Conservation (phyloP, 2,329 filamentous ascomycete species). For the Coniella lustricola region DNA sequence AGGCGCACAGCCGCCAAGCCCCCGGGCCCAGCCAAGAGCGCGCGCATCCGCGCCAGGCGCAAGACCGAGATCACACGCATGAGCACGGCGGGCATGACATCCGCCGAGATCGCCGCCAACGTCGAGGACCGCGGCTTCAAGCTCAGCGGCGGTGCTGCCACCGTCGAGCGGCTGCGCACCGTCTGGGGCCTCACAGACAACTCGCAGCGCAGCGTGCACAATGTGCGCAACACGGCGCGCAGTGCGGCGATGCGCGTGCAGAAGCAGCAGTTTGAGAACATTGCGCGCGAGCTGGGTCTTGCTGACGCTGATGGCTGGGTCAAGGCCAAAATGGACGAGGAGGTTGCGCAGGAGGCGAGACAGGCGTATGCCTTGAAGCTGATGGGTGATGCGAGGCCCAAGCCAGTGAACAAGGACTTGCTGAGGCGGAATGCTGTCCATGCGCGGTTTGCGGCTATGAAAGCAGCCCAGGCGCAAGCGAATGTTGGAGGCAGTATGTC, state of each 20-base stretch:
- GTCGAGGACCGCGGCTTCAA: slow-evolving; percentile 6
- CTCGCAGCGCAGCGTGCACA: background rate
- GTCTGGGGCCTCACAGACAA: slow-evolving; percentile 5
- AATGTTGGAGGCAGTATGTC: no score
- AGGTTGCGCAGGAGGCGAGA: slow-evolving; percentile 2
- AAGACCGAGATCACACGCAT: slow-evolving; percentile 14
- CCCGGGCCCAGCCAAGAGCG: slow-evolving; percentile 2
- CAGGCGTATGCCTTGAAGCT: slow-evolving; percentile 5
- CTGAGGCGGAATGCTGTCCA: background rate
- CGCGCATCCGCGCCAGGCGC: slow-evolving; percentile 9
- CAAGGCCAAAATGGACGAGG: slow-evolving; percentile 11
- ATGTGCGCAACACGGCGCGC: slow-evolving; percentile 1
- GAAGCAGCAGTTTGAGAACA: slow-evolving; percentile 9
- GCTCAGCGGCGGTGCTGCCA: slow-evolving; percentile 3
- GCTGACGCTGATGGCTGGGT: slow-evolving; percentile 6
- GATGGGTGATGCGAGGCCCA: slow-evolving; percentile 8
- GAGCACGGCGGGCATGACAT: slow-evolving; percentile 9
- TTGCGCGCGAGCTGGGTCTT: slow-evolving; percentile 8
- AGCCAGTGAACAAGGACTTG: background rate
- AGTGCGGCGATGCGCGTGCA: slow-evolving; percentile 1
- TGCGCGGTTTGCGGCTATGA: no score
- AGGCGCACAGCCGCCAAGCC: slow-evolving; percentile 5
- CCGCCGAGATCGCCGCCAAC: slow-evolving; percentile 5
- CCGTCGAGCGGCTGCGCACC: slow-evolving; percentile 9
- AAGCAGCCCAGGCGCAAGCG: no score